Conservation (phyloP, 1,139 yeast species). For the Zygotorulaspora mrakii region DNA sequence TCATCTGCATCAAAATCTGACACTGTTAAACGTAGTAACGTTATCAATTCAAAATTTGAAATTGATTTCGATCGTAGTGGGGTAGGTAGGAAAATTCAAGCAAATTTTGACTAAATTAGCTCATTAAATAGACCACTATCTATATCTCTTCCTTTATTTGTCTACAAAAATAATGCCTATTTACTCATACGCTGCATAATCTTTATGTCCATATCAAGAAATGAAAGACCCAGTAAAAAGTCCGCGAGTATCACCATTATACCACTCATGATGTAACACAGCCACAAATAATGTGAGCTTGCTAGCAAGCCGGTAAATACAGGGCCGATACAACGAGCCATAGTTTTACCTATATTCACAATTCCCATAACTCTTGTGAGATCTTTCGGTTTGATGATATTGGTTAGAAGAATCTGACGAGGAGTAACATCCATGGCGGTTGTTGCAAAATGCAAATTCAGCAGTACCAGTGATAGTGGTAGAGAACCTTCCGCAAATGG, state of each 20-base stretch:
- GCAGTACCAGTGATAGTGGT: slow-evolving; percentile 28
- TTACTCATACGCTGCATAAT: slow-evolving; percentile 22
- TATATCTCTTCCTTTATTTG: too few relatives aligned
- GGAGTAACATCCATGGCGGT: slow-evolving; percentile 90
- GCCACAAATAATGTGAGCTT: slow-evolving; percentile 44
- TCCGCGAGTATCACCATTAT: slow-evolving; percentile 43
- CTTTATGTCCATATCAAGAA: slow-evolving; percentile 33
- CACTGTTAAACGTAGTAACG: slow-evolving; percentile 26
- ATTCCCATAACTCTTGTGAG: slow-evolving; percentile 77
- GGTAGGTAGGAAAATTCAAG: slow-evolving; percentile 39
- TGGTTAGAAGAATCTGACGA: slow-evolving; percentile 71
- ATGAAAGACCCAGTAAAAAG: slow-evolving; percentile 32
- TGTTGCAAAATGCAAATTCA: slow-evolving; percentile 40
- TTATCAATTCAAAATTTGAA: slow-evolving; percentile 34
- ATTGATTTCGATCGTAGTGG: slow-evolving; percentile 40
- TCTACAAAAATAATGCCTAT: too few relatives aligned
- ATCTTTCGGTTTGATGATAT: slow-evolving; percentile 59
- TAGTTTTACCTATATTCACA: slow-evolving; percentile 80
- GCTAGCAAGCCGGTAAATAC: slow-evolving; percentile 73
- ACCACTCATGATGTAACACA: slow-evolving; percentile 65
- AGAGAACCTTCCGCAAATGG: slow-evolving; percentile 41
- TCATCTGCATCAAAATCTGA: slow-evolving; percentile 14
- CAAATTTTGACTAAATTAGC: slow-evolving; percentile 23
- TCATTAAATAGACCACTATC: background rate
- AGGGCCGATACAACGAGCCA: slow-evolving; percentile 82